Base-by-base conservation (phyloP, 371 early-diverging fungal species). In the Actinomortierella ambigua region DNA sequence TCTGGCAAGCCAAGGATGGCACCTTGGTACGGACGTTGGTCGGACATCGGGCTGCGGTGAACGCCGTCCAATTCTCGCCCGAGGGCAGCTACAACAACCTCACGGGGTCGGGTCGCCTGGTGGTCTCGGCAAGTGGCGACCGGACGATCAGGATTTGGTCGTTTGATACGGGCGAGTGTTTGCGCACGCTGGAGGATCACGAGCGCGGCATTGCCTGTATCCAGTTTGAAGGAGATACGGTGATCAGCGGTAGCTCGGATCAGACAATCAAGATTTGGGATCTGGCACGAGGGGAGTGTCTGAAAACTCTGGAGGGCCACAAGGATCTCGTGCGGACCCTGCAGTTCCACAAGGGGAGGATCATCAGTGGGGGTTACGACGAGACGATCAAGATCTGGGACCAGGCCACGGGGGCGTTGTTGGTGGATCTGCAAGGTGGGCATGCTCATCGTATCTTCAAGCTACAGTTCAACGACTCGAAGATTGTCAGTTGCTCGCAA, bases 331-430 rank as follows among this genome's bases (percentile, higher is more conserved):
- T 95, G 4, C 84, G 93, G 34, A 94, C 93, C 4, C 68, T 95
- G 1, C 81, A 83, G 62, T 76, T 84, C 46, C 64, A 90, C 52
- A 73, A 81, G 8, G 85, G 91, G 52, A 65, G 88, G 9, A 85
- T 95, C 43, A 90, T 95, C 26, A 87, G 87, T 47, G 94, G 95
- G 8, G 82, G 88, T 2, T 93, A 94, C 64, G 97, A 97, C 69
- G 90, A 91, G 68, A 88, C 90, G 3, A 82, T 97, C 65, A 92
- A 90, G 69, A 85, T 95, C 26, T 95, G 93, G 92, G 87, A 89
- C 61, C 69, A 87, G 22, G 77, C 82, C 27, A 81, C 82, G 11
- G 90, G 88, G 0, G 64, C 66, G 41, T 20, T 87, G 57, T 22
- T 85, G 60, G 75, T 69, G 61, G 70, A 85, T 65, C 75, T 83